Conservation (phyloP, 805 yeast species). For the Pachysolen tannophilus region DNA sequence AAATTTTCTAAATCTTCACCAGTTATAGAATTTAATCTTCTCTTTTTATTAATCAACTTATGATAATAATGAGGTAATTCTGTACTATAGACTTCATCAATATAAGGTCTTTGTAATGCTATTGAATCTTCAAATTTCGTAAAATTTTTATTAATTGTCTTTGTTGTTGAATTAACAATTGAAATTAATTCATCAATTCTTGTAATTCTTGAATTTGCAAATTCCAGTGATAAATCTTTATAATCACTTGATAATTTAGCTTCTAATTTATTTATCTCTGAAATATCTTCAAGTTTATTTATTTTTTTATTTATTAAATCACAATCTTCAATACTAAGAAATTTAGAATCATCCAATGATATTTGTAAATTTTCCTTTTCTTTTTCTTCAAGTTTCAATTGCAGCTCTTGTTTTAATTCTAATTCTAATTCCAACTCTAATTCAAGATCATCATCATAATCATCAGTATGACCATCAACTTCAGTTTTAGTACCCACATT, state of each 20-base stretch:
- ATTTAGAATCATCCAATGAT: not conserved
- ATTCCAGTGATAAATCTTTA: slow-evolving; percentile 20
- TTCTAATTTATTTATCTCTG: slow-evolving; percentile 15
- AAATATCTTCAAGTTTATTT: not conserved
- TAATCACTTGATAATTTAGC: slow-evolving; percentile 22
- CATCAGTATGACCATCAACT: too few relatives aligned
- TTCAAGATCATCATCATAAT: too few relatives aligned
- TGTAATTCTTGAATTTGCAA: slow-evolving; percentile 19
- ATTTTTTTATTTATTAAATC: not conserved
- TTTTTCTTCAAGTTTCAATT: too few relatives aligned
- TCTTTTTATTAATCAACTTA: slow-evolving; percentile 4
- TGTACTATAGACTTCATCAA: slow-evolving; percentile 10
- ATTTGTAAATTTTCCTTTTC: not conserved
- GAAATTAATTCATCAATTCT: slow-evolving; percentile 24
- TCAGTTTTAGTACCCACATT: too few relatives aligned
- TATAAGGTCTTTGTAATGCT: slow-evolving; percentile 11
- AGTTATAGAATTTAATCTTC: not conserved
- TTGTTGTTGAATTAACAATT: slow-evolving; percentile 23
- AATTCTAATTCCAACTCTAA: too few relatives aligned
- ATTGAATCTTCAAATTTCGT: slow-evolving; percentile 12
- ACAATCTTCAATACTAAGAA: not conserved
- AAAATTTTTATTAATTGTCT: slow-evolving; percentile 15
- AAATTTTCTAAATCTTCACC: not conserved
- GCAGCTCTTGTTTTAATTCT: too few relatives aligned
- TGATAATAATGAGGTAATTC: slow-evolving; percentile 3